phyloP scores from a whole-genome alignment of 2,329 filamentous ascomycete species.

The Aspergillus pseudotamarii region DNA sequence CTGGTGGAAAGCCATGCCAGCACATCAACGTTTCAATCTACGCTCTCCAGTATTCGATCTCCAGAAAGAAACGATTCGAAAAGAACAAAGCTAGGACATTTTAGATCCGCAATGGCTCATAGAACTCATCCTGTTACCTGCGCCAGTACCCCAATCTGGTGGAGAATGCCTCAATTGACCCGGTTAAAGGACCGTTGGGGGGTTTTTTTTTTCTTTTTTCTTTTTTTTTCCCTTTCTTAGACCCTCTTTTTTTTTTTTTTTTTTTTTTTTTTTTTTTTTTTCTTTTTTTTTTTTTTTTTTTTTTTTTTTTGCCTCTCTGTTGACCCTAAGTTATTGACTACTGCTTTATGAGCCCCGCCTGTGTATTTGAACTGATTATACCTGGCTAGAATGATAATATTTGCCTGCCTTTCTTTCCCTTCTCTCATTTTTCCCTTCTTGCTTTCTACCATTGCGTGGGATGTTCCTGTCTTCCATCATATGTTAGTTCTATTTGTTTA shows the following conservation, averaged over 20 bases:
- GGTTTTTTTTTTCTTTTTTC: constrained; percentile 12
- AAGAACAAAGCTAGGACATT: constrained; percentile 19
- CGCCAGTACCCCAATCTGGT: constrained; percentile 17
- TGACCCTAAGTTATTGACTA: constrained; percentile 14
- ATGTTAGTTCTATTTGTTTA: constrained; percentile 17
- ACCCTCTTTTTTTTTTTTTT: constrained; percentile 13
- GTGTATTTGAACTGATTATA: constrained; percentile 35
- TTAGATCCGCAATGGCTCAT: constrained; percentile 21
- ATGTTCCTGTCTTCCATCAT: constrained; percentile 16
- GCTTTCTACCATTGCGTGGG: constrained; percentile 15
- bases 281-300: constrained; percentile 6
- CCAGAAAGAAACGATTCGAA: constrained; percentile 21
- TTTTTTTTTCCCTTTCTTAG: constrained; percentile 8
- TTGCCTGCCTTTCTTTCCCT: constrained; percentile 8
- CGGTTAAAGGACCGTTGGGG: constrained; percentile 16
- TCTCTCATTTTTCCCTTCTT: constrained; percentile 20
- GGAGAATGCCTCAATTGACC: constrained; percentile 23
- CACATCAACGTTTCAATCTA: constrained; percentile 64
- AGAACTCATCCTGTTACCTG: constrained; percentile 15
- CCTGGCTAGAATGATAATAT: constrained; percentile 24
- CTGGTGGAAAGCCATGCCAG: constrained; percentile 85
- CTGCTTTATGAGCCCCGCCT: constrained; percentile 33
- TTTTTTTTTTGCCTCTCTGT: constrained; percentile 9
- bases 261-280: constrained; percentile 16
- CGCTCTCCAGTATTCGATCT: constrained; percentile 20